Conservation (phyloP, 495 filamentous ascomycete genomes). For the Aspergillus panamensis region DNA sequence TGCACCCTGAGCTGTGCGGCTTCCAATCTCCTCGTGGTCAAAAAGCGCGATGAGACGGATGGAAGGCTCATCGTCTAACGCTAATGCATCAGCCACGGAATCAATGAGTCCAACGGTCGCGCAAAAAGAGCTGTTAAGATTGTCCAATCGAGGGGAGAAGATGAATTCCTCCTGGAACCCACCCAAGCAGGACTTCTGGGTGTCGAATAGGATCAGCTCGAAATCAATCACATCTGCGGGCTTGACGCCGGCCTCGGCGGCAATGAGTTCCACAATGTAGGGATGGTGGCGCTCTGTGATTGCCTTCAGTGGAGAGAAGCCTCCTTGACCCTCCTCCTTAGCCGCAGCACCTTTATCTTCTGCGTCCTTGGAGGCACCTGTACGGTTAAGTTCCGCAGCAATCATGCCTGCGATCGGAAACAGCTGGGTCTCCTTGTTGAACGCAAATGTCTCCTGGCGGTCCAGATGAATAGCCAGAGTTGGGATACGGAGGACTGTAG, state of each 20-base stretch:
- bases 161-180: conserved; percentile 92
- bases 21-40: conserved; percentile 97
- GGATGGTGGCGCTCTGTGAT: conserved; percentile 86
- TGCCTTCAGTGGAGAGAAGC: conserved; percentile 65
- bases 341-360: conserved; percentile 34
- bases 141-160: conserved; percentile 89
- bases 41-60: conserved; percentile 91
- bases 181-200: conserved; percentile 82
- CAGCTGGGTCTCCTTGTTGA: conserved; percentile 95
- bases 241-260: conserved; percentile 67
- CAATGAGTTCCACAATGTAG: conserved; percentile 78
- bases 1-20: conserved; percentile 85
- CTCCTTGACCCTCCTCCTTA: conserved; percentile 38
- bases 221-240: conserved; percentile 81
- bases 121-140: conserved; percentile 93
- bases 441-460: conserved; percentile 75
- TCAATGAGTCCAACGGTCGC: conserved; percentile 75
- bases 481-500: conserved; percentile 76
- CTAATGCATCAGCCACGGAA: conserved; percentile 58
- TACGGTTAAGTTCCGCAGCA: conserved; percentile 80
- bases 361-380: conserved; percentile 39
- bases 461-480: conserved; percentile 93
- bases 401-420: conserved; percentile 89
- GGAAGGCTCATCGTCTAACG: conserved; percentile 68
- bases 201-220: conserved; percentile 93